Percentiles rank a stretch among this genome's conserved stretches.
Evolutionary conservation across 495 filamentous ascomycete genomes (phyloP).

Genomic region (Cercophora samala): DNA sequence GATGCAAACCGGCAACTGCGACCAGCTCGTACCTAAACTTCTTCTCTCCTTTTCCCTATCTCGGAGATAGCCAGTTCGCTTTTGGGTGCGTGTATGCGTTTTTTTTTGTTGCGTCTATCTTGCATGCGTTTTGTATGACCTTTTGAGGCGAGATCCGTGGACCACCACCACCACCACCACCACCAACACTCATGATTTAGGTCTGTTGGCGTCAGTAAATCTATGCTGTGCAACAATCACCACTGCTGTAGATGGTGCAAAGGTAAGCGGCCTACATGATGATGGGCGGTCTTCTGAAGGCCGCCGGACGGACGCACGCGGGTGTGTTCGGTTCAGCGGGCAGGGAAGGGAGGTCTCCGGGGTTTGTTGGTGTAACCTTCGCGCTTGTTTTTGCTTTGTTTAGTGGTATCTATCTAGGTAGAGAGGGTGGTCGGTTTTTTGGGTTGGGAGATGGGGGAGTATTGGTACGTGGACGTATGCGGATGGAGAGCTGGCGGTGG

Average conservation of each 20-base stretch:
- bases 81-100: background rate
- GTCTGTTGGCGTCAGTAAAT: background rate
- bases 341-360: too few species aligned
- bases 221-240: background rate
- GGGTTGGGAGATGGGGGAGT: background rate
- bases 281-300: too few species aligned
- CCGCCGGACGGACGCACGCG: background rate
- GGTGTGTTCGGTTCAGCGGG: too few species aligned
- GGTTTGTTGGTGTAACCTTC: background rate
- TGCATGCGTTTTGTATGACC: too few species aligned
- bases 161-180: background rate
- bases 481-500: background rate
- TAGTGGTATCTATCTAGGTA: too few species aligned
- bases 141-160: background rate
- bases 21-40: too few species aligned
- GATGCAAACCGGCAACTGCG: background rate
- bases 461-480: background rate
- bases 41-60: background rate
- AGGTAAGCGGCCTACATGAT: background rate
- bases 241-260: background rate
- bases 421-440: background rate
- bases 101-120: too few species aligned
- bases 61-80: background rate
- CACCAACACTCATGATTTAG: background rate
- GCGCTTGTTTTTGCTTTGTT: background rate